These are phyloP conservation scores for Knoxia roxburghii DNA, from an alignment of 257 asterid genomes.

Conservation along the genomic window DNA sequence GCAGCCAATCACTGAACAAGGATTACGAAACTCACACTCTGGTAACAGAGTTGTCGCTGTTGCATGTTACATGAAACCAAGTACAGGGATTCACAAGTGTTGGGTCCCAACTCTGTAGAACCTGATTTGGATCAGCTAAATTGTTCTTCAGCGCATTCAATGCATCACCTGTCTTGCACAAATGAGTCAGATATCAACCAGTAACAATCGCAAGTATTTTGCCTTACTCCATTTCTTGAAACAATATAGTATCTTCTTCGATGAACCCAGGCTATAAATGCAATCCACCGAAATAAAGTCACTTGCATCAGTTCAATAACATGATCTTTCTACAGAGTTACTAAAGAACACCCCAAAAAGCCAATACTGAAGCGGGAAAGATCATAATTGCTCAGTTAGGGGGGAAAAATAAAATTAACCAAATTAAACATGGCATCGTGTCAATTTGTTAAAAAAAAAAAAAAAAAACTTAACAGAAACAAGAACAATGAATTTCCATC, in stretches of 20 bases:
- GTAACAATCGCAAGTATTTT: background rate
- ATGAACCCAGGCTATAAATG: background rate
- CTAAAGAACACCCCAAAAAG: background rate
- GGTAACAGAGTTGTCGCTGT: constrained; percentile 68
- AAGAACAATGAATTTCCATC: background rate
- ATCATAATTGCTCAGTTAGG: background rate
- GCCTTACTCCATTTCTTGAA: background rate
- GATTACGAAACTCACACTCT: constrained; percentile 65
- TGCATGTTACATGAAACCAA: constrained; percentile 97
- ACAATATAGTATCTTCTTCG: background rate
- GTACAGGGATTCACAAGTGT: constrained; percentile 97
- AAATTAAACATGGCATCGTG: background rate
- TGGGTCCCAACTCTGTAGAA: constrained; percentile 96
- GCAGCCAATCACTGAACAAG: constrained; percentile 9
- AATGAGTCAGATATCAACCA: constrained; percentile 8
- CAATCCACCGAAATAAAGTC: background rate
- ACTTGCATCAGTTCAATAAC: background rate
- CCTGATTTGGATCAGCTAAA: constrained; percentile 82
- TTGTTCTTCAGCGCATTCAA: constrained; percentile 68
- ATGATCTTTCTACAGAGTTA: background rate
- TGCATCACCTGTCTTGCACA: constrained; percentile 76
- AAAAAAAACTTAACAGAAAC: no score
- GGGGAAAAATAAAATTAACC: background rate
- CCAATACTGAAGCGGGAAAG: background rate
- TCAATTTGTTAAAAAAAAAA: background rate